Percentiles rank a stretch among this genome's conserved stretches.
These are phyloP conservation scores for Closterium sp. DNA, from an alignment of 139 green algal genomes.

Conservation along the genomic window DNA sequence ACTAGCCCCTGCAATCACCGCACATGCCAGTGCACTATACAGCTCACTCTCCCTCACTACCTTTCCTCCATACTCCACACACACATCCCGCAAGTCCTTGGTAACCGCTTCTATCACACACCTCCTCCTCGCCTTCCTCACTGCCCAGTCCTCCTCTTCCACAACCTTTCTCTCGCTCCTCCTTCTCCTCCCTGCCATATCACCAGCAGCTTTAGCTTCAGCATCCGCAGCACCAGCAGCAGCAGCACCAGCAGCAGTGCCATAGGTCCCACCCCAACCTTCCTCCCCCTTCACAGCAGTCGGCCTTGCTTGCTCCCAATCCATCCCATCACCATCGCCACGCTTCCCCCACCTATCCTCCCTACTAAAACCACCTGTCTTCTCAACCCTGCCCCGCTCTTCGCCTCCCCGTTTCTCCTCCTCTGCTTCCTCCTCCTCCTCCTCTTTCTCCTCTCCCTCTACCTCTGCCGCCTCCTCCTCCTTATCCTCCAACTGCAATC, in stretches of 20 bases:
- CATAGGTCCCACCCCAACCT: neutral
- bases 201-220: too few species aligned
- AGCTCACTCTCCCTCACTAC: neutral
- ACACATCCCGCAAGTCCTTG: neutral
- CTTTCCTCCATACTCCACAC: neutral
- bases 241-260: neutral
- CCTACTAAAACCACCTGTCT: neutral
- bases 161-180: neutral
- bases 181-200: neutral
- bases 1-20: neutral
- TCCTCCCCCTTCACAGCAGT: neutral
- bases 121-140: neutral
- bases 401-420: neutral
- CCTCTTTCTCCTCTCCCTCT: neutral
- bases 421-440: neutral
- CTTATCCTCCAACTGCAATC: neutral
- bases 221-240: neutral
- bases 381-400: neutral
- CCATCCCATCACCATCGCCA: neutral
- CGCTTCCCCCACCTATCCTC: neutral
- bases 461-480: neutral
- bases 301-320: neutral
- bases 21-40: neutral
- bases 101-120: neutral
- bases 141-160: neutral